phyloP scores from a whole-genome alignment of 352 stramenopile genomes.

The Phytophthora sansomeana region DNA sequence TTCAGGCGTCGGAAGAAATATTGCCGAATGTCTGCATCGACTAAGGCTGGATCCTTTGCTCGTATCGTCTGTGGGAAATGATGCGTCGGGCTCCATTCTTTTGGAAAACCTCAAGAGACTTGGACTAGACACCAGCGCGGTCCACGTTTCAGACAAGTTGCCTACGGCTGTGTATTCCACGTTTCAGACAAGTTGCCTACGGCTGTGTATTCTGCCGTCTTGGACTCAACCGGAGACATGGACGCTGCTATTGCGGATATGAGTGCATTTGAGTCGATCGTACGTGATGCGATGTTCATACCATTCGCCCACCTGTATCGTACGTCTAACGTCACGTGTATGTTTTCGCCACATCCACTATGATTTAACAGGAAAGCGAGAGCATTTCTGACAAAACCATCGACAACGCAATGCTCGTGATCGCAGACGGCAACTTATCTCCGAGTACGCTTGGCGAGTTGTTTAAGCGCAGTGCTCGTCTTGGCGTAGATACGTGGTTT shows the following conservation, averaged over 20 bases:
- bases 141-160: slow-evolving; percentile 58
- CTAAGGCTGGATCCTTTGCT: slow-evolving; percentile 73
- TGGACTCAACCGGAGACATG: slow-evolving; percentile 81
- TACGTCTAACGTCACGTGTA: neutral
- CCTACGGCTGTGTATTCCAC: slow-evolving; percentile 87
- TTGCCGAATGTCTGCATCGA: slow-evolving; percentile 88
- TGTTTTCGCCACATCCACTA: neutral
- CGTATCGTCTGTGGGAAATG: slow-evolving; percentile 84
- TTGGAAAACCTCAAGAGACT: slow-evolving; percentile 71
- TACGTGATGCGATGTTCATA: slow-evolving; percentile 30
- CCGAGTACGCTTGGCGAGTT: slow-evolving; percentile 50
- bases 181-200: slow-evolving; percentile 64
- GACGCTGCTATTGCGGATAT: slow-evolving; percentile 90
- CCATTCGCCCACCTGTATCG: neutral
- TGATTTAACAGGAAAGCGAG: slow-evolving; percentile 45
- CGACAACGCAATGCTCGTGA: slow-evolving; percentile 58
- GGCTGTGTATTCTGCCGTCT: slow-evolving; percentile 87
- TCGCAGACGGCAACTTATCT: slow-evolving; percentile 86
- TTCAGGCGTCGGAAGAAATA: slow-evolving; percentile 92
- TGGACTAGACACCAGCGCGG: slow-evolving; percentile 65
- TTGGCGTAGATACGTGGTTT: slow-evolving; percentile 73
- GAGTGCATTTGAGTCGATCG: slow-evolving; percentile 78
- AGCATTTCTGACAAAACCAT: slow-evolving; percentile 57
- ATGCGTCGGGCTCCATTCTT: slow-evolving; percentile 75
- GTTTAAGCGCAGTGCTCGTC: slow-evolving; percentile 48